Base-by-base conservation (phyloP, 1,139 yeast genomes). In the Candida neerlandica region DNA sequence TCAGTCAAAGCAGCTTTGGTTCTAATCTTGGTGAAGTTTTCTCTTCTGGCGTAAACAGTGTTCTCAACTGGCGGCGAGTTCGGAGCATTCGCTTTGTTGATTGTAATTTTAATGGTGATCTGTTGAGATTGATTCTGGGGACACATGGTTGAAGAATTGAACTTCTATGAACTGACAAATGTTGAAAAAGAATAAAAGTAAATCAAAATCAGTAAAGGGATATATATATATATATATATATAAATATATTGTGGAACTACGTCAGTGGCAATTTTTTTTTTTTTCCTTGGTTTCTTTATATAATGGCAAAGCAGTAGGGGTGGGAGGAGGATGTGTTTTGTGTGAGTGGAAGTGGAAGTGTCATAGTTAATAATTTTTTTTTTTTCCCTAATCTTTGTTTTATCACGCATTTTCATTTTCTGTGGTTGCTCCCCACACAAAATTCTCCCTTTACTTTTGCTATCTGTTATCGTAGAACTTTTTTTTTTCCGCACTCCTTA, bases 1-100 rank as follows among this genome's bases (percentile, higher is more conserved):
- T 46, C 53, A 32, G 57, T 51, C 41, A 63, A 56, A 18, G 54
- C 47, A n/a, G 46, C 44, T 49, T 63, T 62, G 27, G 56, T 50
- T 23, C 46, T 56, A 21, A 62, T 48, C 40, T 49, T 38, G 38
- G 41, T 42, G 42, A 60, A 54, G 26, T 49, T 43, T 12, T 52
- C 52, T 18, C 54, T 51, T 19, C 46, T 51, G 39, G 56, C 52
- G 34, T 44, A 43, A 12, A 58, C 47, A n/a, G 52, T 44, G 35
- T 49, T 49, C 26, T 57, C 62, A 43, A 46, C 37, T n/a, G 54
- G 43, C 32, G 45, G 35, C 4, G 50, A 39, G 19, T 34, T 34
- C 9, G 45, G 37, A 38, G 40, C n/a, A 16, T 19, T 30, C 12
- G 48, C 29, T 47, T 48, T 53, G 40, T 51, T 51, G 32, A 52